Conservation (phyloP, 805 yeast species). For the Millerozyma miso region DNA sequence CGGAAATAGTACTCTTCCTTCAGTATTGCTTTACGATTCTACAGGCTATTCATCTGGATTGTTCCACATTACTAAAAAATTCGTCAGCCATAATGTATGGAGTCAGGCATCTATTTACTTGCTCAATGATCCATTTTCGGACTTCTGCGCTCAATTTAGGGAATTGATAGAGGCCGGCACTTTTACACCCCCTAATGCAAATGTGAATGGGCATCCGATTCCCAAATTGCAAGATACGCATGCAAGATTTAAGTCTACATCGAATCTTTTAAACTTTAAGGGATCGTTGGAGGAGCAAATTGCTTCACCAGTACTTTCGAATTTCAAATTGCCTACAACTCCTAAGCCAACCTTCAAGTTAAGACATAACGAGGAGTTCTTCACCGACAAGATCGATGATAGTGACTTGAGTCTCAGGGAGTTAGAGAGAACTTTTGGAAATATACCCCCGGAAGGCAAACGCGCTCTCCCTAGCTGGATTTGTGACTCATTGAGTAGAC, state of each 20-base stretch:
- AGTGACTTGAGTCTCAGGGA: conserved; percentile 3
- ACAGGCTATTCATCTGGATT: conserved; percentile 35
- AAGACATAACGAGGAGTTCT: conserved; percentile 51
- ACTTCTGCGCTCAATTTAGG: conserved; percentile 22
- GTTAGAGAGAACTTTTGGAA: conserved; percentile 6
- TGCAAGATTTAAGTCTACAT: conserved; percentile 12
- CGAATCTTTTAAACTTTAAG: conserved; percentile 11
- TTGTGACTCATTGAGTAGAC: conserved; percentile 7
- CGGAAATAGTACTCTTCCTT: conserved; percentile 9
- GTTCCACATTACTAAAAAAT: conserved; percentile 46
- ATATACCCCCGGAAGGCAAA: conserved; percentile 31
- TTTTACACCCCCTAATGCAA: background rate
- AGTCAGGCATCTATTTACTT: conserved; percentile 24
- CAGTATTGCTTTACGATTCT: conserved; percentile 46
- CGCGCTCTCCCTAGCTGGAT: conserved; percentile 40
- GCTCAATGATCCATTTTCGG: conserved; percentile 38
- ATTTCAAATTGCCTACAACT: conserved; percentile 49
- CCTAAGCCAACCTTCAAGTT: conserved; percentile 35
- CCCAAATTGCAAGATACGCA: background rate
- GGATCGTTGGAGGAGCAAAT: conserved; percentile 1
- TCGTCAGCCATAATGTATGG: conserved; percentile 23
- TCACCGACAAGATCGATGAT: conserved; percentile 8
- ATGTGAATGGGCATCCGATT: background rate
- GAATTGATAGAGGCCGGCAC: conserved; percentile 19
- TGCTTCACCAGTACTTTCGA: conserved; percentile 41